Evolutionary conservation across 1,284 basidiomycete genomes (phyloP), one percentile per base, ranked within the genome.

Genomic region (Ganoderma resinaceum): DNA sequence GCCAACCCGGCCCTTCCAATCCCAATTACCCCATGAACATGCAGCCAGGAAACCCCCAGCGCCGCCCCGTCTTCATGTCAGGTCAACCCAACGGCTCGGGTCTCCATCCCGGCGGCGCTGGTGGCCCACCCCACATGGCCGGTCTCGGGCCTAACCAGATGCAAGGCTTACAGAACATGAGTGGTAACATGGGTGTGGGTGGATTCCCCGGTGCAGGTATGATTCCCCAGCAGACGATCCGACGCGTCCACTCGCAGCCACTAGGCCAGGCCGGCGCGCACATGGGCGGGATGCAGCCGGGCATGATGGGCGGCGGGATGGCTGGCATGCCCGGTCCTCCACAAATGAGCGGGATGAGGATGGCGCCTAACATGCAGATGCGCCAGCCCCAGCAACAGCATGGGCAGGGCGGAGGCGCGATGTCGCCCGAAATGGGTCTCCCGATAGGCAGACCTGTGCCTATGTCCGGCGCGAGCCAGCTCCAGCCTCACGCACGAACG

Each of bases 211-310:
- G 76, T 73, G 65, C 49, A 14, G 78, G 81, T 75, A 81, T 86
- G 62, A 73, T 74, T 66, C 69, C 68, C 72, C 80, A 76, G 66
- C 79, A 77, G 66, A 35, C 35, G n/a, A 76, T 84, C 66, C 84
- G 88, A 71, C 85, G 88, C 75, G 84, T 85, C 26, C 78, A 80
- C 72, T 87, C 88, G 29, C 88, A 90, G 76, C 83, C 86, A 57
- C 76, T 86, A 72, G 84, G 81, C 72, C 78, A 78, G 65, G 26
- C 68, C 9, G 79, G 81, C 0, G 74, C 74, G 16, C 80, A 81
- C 72, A 78, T 82, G 38, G 75, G 76, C 46, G 78, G 78, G 57
- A 83, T 86, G 76, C 82, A 83, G 68, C 79, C 79, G 59, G 80
- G 76, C 61, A 81, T 86, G 77, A 79, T 72, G 37, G 61, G 75